Evolutionary conservation across 2,329 filamentous ascomycete genomes (phyloP), one percentile per base, ranked within the genome.

Genomic region (Talaromyces funiculosus): DNA sequence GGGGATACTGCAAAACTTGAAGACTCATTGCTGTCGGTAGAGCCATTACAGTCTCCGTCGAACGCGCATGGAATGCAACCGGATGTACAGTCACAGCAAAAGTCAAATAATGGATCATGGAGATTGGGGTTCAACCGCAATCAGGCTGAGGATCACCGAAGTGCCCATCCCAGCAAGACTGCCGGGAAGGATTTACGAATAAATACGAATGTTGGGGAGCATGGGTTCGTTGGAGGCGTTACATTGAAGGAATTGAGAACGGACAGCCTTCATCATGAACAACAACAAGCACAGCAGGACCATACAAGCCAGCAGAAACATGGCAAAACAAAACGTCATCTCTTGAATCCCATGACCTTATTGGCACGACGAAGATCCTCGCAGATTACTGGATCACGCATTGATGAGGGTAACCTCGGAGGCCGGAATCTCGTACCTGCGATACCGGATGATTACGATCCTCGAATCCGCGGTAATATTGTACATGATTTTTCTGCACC

Each of bases 401-500:
- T 78, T 12, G 82, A 84, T 33, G 81, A 84, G 47, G 73, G 78
- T 18, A 78, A 80, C 6, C 77, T 81, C 33, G 79, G 77, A 20
- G 77, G 79, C 29, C 77, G 76, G 40, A 81, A 76, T 55, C 67
- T 80, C 12, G 73, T 82, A 18, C 76, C 79, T 57, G 78, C 81
- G 2, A 77, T 84, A 57, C 83, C 83, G 2, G 84, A 84, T 61
- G 82, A 86, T 66, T 86, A 85, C 67, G 84, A 86, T 65, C 84
- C 84, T 12, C 78, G 84, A 57, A 87, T 87, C 61, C 80, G 83
- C 57, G 85, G 85, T 18, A 85, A 82, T 53, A 80, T 84, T 22
- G 79, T 87, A 1, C 85, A 88, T 72, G 85, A 88, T 66, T 88
- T 87, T 69, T 86, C 84, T 53, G 83, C 81, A 3, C 85, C 85